Percentiles rank a stretch among this genome's conserved stretches.
phyloP scores from a whole-genome alignment of 2,329 filamentous ascomycete genomes.

The Fusarium sp. region DNA sequence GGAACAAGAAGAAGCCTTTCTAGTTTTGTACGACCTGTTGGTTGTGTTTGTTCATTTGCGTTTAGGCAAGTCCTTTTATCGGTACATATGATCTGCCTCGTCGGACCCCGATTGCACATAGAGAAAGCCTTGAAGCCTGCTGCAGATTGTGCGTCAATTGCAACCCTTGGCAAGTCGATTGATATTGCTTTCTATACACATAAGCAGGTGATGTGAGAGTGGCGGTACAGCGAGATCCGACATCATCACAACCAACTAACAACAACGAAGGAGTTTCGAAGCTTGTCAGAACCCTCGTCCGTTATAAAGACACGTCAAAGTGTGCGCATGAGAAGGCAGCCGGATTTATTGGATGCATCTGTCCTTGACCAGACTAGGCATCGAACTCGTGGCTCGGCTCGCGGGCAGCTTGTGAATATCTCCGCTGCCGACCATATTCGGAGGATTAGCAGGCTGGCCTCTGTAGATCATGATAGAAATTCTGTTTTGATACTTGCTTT shows the following conservation, averaged over 20 bases:
- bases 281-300: too few relatives aligned
- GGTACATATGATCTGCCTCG: background rate
- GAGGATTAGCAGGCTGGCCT: background rate
- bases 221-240: too few relatives aligned
- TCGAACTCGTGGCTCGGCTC: background rate
- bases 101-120: background rate
- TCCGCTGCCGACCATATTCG: background rate
- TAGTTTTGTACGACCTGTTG: background rate
- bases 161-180: too few relatives aligned
- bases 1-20: conserved; percentile 3
- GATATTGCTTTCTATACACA: too few relatives aligned
- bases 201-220: too few relatives aligned
- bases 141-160: background rate
- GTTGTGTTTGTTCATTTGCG: background rate
- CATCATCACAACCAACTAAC: too few relatives aligned
- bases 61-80: background rate
- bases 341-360: background rate
- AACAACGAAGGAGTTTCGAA: too few relatives aligned
- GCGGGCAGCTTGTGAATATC: background rate
- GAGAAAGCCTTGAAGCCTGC: conserved; percentile 10
- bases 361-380: background rate
- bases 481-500: background rate
- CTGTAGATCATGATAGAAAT: background rate
- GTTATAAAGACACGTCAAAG: background rate
- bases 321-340: background rate